Conservation (phyloP, 805 yeast species). For the Lipomyces kockii region DNA sequence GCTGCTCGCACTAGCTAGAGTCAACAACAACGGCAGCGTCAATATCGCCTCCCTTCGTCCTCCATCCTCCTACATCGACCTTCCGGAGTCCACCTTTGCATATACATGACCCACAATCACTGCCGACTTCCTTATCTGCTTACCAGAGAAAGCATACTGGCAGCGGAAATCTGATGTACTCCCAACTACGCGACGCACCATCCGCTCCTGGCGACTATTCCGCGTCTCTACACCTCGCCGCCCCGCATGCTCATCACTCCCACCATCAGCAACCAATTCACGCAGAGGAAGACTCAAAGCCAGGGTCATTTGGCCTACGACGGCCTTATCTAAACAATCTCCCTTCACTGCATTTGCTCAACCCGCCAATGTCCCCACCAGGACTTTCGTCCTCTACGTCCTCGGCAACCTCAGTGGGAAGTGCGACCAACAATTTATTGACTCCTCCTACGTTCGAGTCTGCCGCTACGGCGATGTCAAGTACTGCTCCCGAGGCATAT, state of each 20-base stretch:
- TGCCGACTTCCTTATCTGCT: neutral
- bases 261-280: neutral
- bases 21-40: neutral
- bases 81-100: neutral
- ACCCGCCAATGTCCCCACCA: constrained; percentile 13
- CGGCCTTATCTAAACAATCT: constrained; percentile 26
- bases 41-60: neutral
- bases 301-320: constrained; percentile 2
- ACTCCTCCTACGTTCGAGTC: constrained; percentile 24
- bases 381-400: constrained; percentile 13
- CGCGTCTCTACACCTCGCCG: neutral
- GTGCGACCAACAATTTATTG: constrained; percentile 12
- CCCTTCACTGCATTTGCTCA: constrained; percentile 29
- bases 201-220: neutral
- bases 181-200: neutral
- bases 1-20: neutral
- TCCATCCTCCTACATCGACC: neutral
- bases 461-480: constrained; percentile 6
- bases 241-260: constrained; percentile 1
- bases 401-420: constrained; percentile 9
- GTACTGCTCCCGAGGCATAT: constrained; percentile 3
- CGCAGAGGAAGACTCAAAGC: neutral
- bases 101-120: neutral
- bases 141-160: neutral
- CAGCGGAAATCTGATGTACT: constrained; percentile 2